Conservation (phyloP, 495 filamentous ascomycete genomes). For the Patellaria atrata region DNA sequence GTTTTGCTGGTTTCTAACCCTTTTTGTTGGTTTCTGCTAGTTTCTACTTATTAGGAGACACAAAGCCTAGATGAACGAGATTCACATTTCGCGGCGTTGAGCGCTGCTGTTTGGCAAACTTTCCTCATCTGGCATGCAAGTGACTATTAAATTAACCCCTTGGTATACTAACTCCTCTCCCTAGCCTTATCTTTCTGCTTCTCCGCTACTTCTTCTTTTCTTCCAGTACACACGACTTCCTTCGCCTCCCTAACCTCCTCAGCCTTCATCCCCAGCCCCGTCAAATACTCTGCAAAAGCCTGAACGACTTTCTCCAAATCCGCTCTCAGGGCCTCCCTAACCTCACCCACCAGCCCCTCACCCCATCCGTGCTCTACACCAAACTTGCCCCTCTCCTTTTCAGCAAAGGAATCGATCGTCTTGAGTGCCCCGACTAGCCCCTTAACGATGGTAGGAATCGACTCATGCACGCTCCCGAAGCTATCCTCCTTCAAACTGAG, state of each 20-base stretch:
- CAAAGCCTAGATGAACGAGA: no score
- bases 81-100: no score
- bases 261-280: slow-evolving; percentile 46
- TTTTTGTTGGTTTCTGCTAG: no score
- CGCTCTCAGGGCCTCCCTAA: slow-evolving; percentile 42
- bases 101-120: no score
- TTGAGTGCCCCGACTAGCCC: slow-evolving; percentile 51
- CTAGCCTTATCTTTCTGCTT: slow-evolving; percentile 6
- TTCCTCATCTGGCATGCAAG: no score
- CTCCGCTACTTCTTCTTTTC: background rate
- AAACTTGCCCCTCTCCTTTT: slow-evolving; percentile 18
- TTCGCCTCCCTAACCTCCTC: slow-evolving; percentile 56
- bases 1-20: no score
- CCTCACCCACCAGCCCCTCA: slow-evolving; percentile 50
- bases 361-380: no score
- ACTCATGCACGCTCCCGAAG: slow-evolving; percentile 72
- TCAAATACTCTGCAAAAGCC: slow-evolving; percentile 56
- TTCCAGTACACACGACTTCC: slow-evolving; percentile 33
- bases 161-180: no score
- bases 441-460: slow-evolving; percentile 57
- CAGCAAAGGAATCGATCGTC: slow-evolving; percentile 50
- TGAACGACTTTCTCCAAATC: slow-evolving; percentile 46
- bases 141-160: no score
- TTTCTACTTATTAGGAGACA: no score
- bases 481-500: slow-evolving; percentile 65